phyloP scores from a whole-genome alignment of 2,329 filamentous ascomycete species.

The Clonostachys solani region DNA sequence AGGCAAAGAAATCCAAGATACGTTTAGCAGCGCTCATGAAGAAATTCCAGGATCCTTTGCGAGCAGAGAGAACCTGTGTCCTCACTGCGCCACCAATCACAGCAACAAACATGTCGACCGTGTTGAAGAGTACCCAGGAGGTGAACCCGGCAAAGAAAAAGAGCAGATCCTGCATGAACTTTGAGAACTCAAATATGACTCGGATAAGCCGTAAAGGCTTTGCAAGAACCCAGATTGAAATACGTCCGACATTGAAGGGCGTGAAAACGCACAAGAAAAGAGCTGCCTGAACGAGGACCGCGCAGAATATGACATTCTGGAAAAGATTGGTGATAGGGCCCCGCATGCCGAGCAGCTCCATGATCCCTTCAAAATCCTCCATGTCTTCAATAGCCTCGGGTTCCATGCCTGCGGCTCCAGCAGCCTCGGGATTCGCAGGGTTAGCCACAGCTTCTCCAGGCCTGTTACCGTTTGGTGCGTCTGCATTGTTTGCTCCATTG shows the following conservation, averaged over 20 bases:
- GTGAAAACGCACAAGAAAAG: slow-evolving; percentile 83
- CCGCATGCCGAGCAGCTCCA: slow-evolving; percentile 95
- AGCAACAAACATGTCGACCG: slow-evolving; percentile 29
- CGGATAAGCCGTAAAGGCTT: slow-evolving; percentile 75
- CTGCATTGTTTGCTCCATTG: slow-evolving; percentile 30
- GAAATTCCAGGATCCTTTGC: slow-evolving; percentile 35
- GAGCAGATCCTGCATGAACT: slow-evolving; percentile 71
- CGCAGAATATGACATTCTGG: slow-evolving; percentile 93
- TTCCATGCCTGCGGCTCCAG: slow-evolving; percentile 41
- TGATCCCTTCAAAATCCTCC: slow-evolving; percentile 92
- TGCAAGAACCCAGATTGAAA: slow-evolving; percentile 74
- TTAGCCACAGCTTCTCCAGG: slow-evolving; percentile 23
- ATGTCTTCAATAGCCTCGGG: slow-evolving; percentile 75
- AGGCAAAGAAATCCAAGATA: slow-evolving; percentile 43
- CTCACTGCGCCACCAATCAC: slow-evolving; percentile 23
- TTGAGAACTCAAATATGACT: slow-evolving; percentile 68
- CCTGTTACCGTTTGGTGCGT: slow-evolving; percentile 58
- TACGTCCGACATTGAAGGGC: slow-evolving; percentile 87
- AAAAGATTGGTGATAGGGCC: slow-evolving; percentile 85
- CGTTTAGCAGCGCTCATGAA: slow-evolving; percentile 38
- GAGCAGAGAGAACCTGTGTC: slow-evolving; percentile 19
- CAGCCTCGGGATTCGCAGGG: not conserved
- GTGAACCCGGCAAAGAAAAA: slow-evolving; percentile 60
- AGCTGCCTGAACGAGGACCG: slow-evolving; percentile 82
- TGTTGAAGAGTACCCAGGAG: slow-evolving; percentile 35